Evolutionary conservation across 192 early-diverging fungal species (phyloP).

Genomic region (Gryganskiella cystojenkinii): DNA sequence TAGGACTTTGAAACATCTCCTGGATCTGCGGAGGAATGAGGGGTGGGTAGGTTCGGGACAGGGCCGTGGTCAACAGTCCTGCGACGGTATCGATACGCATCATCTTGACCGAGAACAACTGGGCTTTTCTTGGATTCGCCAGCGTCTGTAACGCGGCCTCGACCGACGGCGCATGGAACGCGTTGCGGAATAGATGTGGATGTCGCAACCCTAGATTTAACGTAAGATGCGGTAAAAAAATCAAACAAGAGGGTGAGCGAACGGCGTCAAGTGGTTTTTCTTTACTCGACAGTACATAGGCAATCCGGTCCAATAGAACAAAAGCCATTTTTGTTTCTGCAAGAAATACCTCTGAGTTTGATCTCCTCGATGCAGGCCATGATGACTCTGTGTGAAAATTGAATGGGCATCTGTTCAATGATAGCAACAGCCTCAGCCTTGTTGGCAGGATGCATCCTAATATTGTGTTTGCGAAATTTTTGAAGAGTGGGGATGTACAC

Average conservation of each 20-base stretch:
- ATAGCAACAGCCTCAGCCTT: constrained; percentile 21
- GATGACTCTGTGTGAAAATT: constrained; percentile 42
- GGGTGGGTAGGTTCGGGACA: constrained; percentile 38
- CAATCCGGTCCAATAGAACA: too few relatives aligned
- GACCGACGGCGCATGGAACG: constrained; percentile 42
- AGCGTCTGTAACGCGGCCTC: constrained; percentile 15
- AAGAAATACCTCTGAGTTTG: constrained; percentile 52
- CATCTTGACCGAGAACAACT: constrained; percentile 37
- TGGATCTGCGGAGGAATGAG: constrained; percentile 27
- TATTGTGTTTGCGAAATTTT: too few relatives aligned
- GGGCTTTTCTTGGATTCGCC: constrained; percentile 7
- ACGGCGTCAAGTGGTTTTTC: neutral
- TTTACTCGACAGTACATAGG: too few relatives aligned
- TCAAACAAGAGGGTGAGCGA: neutral
- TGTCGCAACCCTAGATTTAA: constrained; percentile 27
- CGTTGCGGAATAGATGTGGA: constrained; percentile 40
- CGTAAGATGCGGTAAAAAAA: neutral
- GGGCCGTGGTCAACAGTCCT: constrained; percentile 32
- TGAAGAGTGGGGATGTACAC: too few relatives aligned
- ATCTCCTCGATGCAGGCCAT: constrained; percentile 51
- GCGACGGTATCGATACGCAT: constrained; percentile 47
- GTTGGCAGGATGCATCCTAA: neutral
- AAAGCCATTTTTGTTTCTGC: too few relatives aligned
- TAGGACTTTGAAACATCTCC: constrained; percentile 42
- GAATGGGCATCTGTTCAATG: constrained; percentile 44